Percentiles rank a stretch among this genome's conserved stretches.
Conservation (phyloP, 225 moss, liverwort and hornwort species). For the Thuidium tamariscinum region DNA sequence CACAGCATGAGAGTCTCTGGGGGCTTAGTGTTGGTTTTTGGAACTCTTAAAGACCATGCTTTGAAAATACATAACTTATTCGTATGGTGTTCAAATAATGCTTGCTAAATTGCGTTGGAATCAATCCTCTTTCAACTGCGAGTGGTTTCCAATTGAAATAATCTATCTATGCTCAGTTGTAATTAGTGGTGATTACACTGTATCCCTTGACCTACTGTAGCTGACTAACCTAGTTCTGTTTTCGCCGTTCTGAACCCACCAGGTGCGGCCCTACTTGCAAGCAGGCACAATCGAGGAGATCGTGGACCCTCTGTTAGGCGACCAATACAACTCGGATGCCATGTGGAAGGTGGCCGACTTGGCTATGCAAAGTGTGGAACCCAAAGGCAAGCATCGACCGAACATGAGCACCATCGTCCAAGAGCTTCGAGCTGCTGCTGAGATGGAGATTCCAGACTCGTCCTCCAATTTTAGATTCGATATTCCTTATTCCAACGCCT, state of each 20-base stretch:
- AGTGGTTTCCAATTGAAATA: neutral
- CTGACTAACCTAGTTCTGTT: neutral
- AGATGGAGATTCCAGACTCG: neutral
- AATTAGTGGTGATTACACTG: neutral
- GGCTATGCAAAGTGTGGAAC: constrained; percentile 23
- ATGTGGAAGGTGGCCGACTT: constrained; percentile 32
- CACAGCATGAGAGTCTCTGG: too few relatives aligned
- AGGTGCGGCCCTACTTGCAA: constrained; percentile 9
- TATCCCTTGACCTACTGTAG: neutral
- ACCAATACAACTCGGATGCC: constrained; percentile 3
- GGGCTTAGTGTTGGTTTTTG: neutral
- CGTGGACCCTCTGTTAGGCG: neutral
- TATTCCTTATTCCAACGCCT: neutral
- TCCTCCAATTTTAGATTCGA: neutral
- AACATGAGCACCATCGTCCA: constrained; percentile 14
- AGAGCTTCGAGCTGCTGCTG: constrained; percentile 3
- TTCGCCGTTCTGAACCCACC: neutral
- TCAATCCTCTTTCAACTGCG: neutral
- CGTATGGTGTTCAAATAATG: too few relatives aligned
- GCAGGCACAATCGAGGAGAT: neutral
- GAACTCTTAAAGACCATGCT: neutral
- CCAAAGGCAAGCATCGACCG: constrained; percentile 15
- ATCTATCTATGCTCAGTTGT: neutral
- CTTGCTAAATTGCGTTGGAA: neutral
- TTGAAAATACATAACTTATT: neutral